A percentile compares a stretch with the other conserved stretches of the same genome.
These are phyloP conservation scores for Vigna radiata DNA, from an alignment of 306 rosid species.

Conservation along the genomic window DNA sequence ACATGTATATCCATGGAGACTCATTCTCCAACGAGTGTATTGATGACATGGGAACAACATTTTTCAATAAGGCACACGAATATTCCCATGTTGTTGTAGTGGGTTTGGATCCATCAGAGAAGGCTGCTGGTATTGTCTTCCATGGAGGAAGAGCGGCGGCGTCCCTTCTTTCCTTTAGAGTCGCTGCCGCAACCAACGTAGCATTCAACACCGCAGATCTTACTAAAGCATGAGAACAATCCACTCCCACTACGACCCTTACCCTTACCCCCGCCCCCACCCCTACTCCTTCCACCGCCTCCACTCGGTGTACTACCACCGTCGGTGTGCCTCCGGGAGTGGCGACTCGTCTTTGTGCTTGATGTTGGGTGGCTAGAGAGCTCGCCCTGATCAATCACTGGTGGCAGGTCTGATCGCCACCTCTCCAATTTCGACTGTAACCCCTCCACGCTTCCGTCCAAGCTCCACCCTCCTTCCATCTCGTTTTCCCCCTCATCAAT, in stretches of 20 bases:
- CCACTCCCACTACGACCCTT: constrained; percentile 50
- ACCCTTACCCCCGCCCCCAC: neutral
- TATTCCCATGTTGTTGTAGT: neutral
- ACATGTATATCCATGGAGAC: no score
- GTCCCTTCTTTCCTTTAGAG: constrained; percentile 41
- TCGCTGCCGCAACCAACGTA: constrained; percentile 75
- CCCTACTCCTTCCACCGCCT: neutral
- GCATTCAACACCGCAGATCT: constrained; percentile 77
- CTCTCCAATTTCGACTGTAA: constrained; percentile 76
- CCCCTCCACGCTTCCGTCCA: constrained; percentile 80
- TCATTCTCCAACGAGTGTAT: no score
- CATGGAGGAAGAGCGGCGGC: constrained; percentile 53
- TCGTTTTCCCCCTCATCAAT: constrained; percentile 63
- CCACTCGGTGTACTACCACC: constrained; percentile 35
- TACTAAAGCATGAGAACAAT: constrained; percentile 87
- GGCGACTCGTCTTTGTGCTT: constrained; percentile 33
- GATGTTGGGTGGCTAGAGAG: constrained; percentile 46
- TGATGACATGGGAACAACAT: no score
- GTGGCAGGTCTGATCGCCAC: constrained; percentile 82
- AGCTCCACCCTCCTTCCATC: constrained; percentile 67
- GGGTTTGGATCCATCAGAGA: constrained; percentile 27
- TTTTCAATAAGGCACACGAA: neutral
- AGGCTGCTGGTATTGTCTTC: constrained; percentile 42
- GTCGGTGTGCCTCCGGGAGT: constrained; percentile 56
- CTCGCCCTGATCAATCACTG: constrained; percentile 74